phyloP scores from a whole-genome alignment of 306 rosid species.

The Glycyrrhiza uralensis region DNA sequence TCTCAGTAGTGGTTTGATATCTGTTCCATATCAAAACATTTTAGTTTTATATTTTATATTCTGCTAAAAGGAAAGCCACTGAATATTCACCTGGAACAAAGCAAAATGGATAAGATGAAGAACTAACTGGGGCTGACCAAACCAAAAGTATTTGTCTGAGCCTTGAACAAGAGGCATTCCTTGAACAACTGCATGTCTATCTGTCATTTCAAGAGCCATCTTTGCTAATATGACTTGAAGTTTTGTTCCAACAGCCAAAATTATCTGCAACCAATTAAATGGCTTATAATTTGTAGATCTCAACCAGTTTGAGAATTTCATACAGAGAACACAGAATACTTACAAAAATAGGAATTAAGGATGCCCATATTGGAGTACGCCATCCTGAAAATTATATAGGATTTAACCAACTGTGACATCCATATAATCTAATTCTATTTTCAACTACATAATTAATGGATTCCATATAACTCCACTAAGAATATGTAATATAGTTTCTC shows the following conservation, averaged over 20 bases:
- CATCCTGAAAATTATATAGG: slow-evolving; percentile 54
- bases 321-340: slow-evolving; percentile 30
- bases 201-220: slow-evolving; percentile 86
- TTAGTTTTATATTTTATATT: not conserved
- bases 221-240: slow-evolving; percentile 80
- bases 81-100: slow-evolving; percentile 84
- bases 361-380: slow-evolving; percentile 70
- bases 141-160: slow-evolving; percentile 89
- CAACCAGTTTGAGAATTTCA: not conserved
- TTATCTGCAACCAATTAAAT: slow-evolving; percentile 53
- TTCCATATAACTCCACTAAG: not conserved
- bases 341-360: slow-evolving; percentile 65
- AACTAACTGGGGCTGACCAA: slow-evolving; percentile 74
- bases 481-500: slow-evolving; percentile 33
- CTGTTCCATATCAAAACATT: not conserved
- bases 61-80: not conserved
- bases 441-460: not conserved
- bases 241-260: slow-evolving; percentile 79
- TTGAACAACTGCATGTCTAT: slow-evolving; percentile 81
- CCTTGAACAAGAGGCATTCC: slow-evolving; percentile 97
- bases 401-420: not conserved
- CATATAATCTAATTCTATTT: not conserved
- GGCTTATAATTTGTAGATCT: slow-evolving; percentile 5
- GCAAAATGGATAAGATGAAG: slow-evolving; percentile 96
- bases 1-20: too few relatives aligned